Percentiles rank a stretch among this genome's conserved stretches.
Evolutionary conservation across 306 rosid genomes (phyloP).

Genomic region (Calophaca sinica): DNA sequence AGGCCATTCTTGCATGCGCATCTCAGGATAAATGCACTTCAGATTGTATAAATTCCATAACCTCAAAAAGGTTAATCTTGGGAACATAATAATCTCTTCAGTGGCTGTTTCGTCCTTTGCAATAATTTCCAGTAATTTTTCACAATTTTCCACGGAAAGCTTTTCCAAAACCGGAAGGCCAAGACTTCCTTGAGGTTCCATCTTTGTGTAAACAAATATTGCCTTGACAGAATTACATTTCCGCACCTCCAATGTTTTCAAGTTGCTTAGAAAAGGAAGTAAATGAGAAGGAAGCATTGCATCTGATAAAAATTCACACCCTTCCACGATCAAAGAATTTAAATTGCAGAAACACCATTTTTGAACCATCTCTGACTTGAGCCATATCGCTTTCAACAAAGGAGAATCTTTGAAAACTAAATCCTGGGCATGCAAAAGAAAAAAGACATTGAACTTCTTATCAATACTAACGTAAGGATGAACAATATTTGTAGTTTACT

Average conservation of each 20-base stretch:
- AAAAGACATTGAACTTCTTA: no score
- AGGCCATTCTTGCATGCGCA: slow-evolving; percentile 2
- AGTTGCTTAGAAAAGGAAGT: neutral
- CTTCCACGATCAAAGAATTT: neutral
- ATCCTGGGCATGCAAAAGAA: no score
- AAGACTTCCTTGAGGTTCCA: neutral
- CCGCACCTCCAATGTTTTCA: neutral
- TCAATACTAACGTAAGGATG: no score
- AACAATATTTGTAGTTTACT: no score
- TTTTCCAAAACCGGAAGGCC: neutral
- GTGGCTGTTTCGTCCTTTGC: neutral
- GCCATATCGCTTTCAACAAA: neutral
- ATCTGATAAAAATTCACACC: slow-evolving; percentile 17
- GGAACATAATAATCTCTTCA: neutral
- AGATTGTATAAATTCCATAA: neutral
- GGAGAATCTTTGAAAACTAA: no score
- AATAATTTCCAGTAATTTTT: no score
- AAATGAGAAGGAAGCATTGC: slow-evolving; percentile 20
- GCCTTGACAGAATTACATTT: neutral
- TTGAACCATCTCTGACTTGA: neutral
- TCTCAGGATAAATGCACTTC: slow-evolving; percentile 3
- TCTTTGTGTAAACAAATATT: slow-evolving; percentile 5
- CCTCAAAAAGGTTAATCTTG: neutral
- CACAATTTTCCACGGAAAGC: neutral
- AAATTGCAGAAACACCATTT: neutral